These are phyloP conservation scores for Glaciozyma martinii DNA, from an alignment of 768 basidiomycete genomes.

Conservation along the genomic window DNA sequence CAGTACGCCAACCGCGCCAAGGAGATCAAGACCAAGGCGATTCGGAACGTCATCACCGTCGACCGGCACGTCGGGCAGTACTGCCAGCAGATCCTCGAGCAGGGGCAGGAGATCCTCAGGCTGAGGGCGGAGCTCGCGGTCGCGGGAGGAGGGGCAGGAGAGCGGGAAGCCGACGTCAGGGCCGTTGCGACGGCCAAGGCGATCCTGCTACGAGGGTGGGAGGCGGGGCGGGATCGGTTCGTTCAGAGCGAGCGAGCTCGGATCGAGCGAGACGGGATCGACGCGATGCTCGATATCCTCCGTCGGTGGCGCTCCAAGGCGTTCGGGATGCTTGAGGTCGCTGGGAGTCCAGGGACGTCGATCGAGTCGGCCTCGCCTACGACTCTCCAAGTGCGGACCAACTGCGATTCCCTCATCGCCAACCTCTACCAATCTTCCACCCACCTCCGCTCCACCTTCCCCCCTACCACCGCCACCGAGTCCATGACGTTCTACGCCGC, in stretches of 20 bases:
- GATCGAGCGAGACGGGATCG: conserved; percentile 8
- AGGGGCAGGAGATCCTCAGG: conserved; percentile 71
- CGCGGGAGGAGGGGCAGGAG: conserved; percentile 45
- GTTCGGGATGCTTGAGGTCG: background rate
- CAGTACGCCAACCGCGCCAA: conserved; percentile 96
- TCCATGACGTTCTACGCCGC: conserved; percentile 14
- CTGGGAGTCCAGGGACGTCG: background rate
- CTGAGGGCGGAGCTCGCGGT: conserved; percentile 77
- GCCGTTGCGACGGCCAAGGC: conserved; percentile 12
- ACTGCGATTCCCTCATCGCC: conserved; percentile 6
- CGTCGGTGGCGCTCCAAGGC: conserved; percentile 16
- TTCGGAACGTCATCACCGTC: conserved; percentile 88
- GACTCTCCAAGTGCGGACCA: conserved; percentile 3
- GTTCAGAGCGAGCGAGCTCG: conserved; percentile 6
- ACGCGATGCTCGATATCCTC: conserved; percentile 2
- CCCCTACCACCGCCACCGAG: background rate
- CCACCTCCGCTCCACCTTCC: background rate
- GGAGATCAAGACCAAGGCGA: conserved; percentile 95
- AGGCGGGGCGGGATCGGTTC: conserved; percentile 6
- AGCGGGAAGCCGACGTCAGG: conserved; percentile 51
- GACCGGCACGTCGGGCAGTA: conserved; percentile 92
- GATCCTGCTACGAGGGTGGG: conserved; percentile 10
- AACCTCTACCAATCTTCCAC: background rate
- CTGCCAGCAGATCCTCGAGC: conserved; percentile 83
- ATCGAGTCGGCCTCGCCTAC: background rate